Evolutionary conservation across 108 stramenopile species (phyloP).

Genomic region (Pseudonitzschia pungens): DNA sequence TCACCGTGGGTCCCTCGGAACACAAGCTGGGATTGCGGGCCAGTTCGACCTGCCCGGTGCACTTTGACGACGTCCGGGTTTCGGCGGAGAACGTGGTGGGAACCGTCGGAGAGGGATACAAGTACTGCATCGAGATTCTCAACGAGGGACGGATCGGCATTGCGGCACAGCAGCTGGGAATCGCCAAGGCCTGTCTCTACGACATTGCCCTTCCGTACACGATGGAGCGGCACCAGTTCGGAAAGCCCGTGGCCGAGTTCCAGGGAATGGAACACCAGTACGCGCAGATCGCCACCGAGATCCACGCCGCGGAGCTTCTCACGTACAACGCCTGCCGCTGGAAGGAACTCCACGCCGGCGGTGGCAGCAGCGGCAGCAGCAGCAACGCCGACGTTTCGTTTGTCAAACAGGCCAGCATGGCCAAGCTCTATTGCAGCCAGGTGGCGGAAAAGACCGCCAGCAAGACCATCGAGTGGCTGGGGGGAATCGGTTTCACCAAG

Average conservation of each 20-base stretch:
- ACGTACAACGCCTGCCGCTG: conserved; percentile 91
- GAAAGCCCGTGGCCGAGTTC: conserved; percentile 83
- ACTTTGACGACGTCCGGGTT: conserved; percentile 87
- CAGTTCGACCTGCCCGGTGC: conserved; percentile 88
- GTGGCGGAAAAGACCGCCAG: conserved; percentile 88
- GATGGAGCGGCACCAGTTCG: conserved; percentile 91
- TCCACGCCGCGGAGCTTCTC: conserved; percentile 90
- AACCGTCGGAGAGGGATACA: conserved; percentile 90
- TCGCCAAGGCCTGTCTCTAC: conserved; percentile 87
- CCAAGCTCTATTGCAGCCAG: conserved; percentile 86
- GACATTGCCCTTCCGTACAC: conserved; percentile 90
- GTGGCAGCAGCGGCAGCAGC: background rate
- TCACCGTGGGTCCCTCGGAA: conserved; percentile 86
- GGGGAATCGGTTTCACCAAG: conserved; percentile 92
- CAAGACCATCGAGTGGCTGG: conserved; percentile 89
- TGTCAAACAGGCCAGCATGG: conserved; percentile 96
- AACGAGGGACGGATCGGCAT: conserved; percentile 98
- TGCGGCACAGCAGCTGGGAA: conserved; percentile 90
- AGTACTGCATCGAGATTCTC: conserved; percentile 94
- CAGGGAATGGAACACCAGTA: conserved; percentile 97
- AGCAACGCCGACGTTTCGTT: conserved; percentile 64
- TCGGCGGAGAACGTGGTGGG: conserved; percentile 76
- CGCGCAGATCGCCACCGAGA: conserved; percentile 91
- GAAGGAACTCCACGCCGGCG: conserved; percentile 57
- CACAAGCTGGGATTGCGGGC: conserved; percentile 91